phyloP scores from a whole-genome alignment of 2,329 filamentous ascomycete species.

The Scedosporium dehoogii region DNA sequence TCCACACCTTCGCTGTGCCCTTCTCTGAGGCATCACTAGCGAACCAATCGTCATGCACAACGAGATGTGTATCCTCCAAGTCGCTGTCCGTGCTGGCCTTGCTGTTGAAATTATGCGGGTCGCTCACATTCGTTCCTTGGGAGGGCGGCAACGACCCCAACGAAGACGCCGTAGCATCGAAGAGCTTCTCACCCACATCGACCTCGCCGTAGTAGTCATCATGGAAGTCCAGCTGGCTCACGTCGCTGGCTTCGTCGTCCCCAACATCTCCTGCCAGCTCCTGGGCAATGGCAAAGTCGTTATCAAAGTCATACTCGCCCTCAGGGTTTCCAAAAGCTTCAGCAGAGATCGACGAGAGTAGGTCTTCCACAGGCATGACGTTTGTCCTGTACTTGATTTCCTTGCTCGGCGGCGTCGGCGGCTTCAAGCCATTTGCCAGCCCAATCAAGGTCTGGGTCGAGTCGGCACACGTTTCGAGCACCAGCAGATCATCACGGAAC shows the following conservation, averaged over 20 bases:
- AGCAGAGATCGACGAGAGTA: slow-evolving; percentile 82
- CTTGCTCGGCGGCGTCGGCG: slow-evolving; percentile 72
- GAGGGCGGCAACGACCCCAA: slow-evolving; percentile 3
- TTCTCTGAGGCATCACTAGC: slow-evolving; percentile 25
- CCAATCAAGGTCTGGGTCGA: slow-evolving; percentile 87
- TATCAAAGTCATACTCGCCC: slow-evolving; percentile 52
- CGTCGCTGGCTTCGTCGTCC: slow-evolving; percentile 17
- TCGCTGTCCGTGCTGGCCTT: slow-evolving; percentile 3
- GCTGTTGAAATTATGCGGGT: slow-evolving; percentile 18
- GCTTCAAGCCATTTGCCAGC: slow-evolving; percentile 68
- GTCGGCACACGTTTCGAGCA: slow-evolving; percentile 92
- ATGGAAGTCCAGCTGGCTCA: slow-evolving; percentile 27
- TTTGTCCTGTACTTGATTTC: slow-evolving; percentile 80
- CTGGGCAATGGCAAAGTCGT: slow-evolving; percentile 48
- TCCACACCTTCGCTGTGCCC: slow-evolving; percentile 67
- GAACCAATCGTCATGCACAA: slow-evolving; percentile 73
- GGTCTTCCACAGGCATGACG: slow-evolving; percentile 74
- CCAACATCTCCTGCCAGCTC: slow-evolving; percentile 33
- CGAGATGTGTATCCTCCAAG: slow-evolving; percentile 51
- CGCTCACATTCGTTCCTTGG: slow-evolving; percentile 21
- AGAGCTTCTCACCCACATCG: slow-evolving; percentile 33
- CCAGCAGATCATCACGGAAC: slow-evolving; percentile 73
- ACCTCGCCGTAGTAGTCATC: slow-evolving; percentile 39
- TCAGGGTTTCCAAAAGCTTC: slow-evolving; percentile 64
- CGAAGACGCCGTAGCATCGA: slow-evolving; percentile 29